phyloP scores from a whole-genome alignment of 768 basidiomycete genomes.

The Naganishia onofrii region DNA sequence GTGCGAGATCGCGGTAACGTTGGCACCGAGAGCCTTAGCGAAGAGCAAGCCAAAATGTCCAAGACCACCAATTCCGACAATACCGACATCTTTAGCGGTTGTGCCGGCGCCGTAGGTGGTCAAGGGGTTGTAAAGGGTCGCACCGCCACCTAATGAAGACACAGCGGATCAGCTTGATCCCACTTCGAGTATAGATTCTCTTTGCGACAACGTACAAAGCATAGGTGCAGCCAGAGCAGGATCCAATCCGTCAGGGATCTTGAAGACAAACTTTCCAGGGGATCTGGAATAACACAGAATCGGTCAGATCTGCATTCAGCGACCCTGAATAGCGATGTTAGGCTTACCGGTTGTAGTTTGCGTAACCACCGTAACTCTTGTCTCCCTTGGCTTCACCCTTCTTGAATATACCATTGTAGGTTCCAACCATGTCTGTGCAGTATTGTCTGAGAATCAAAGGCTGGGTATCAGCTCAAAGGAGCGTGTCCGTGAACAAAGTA shows the following conservation, averaged over 20 bases:
- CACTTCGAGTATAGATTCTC: background rate
- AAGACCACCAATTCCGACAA: conserved; percentile 47
- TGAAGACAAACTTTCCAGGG: conserved; percentile 58
- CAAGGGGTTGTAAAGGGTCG: conserved; percentile 46
- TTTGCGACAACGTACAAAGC: background rate
- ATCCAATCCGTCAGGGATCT: conserved; percentile 66
- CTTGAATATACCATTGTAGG: conserved; percentile 42
- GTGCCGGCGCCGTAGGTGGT: conserved; percentile 43
- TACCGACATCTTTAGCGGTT: conserved; percentile 47
- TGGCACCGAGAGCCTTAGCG: conserved; percentile 61
- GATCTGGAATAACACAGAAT: conserved; percentile 24
- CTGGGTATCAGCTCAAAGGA: background rate
- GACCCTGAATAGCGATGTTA: no score
- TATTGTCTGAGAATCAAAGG: background rate
- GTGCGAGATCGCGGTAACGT: conserved; percentile 64
- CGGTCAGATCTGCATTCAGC: no score
- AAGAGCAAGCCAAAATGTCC: conserved; percentile 52
- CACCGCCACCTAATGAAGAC: conserved; percentile 38
- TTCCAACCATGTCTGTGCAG: conserved; percentile 30
- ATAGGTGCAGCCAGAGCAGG: conserved; percentile 49
- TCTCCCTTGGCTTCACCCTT: conserved; percentile 37
- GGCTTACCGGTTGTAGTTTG: conserved; percentile 29
- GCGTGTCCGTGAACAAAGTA: background rate
- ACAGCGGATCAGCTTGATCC: background rate
- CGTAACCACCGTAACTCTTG: conserved; percentile 44